Evolutionary conservation across 345 rosid species (phyloP).

Genomic region (Linum lewisii): DNA sequence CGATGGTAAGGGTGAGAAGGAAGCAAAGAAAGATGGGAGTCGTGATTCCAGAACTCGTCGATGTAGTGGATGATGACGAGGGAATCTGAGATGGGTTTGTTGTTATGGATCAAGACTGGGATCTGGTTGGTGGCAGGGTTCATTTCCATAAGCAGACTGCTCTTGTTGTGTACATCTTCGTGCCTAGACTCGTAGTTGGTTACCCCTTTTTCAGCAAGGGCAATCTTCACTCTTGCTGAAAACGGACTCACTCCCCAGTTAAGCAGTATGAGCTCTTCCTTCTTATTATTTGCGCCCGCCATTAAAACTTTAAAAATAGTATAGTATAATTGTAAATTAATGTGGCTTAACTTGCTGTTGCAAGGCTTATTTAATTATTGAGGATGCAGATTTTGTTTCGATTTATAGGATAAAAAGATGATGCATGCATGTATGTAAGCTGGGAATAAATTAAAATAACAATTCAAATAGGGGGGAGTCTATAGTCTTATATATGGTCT

Average conservation of each 20-base stretch:
- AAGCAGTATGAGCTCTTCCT: not conserved
- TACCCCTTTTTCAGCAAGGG: not conserved
- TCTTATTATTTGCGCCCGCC: no score
- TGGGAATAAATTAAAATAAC: no score
- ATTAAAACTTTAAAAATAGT: no score
- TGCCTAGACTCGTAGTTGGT: not conserved
- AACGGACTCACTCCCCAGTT: not conserved
- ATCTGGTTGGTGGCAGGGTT: not conserved
- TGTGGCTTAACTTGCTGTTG: no score
- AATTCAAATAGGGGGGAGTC: no score
- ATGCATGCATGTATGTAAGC: no score
- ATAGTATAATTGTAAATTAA: no score
- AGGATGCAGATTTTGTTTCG: no score
- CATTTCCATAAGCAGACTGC: not conserved
- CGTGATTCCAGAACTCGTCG: not conserved
- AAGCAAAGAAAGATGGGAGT: not conserved
- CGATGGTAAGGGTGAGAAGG: not conserved
- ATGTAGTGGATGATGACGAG: conserved; percentile 1
- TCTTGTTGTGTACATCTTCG: not conserved
- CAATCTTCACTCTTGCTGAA: not conserved
- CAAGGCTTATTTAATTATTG: no score
- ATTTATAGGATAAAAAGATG: no score
- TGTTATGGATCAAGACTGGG: conserved; percentile 3
- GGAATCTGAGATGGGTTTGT: conserved; percentile 2
- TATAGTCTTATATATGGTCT: no score